Conservation (phyloP, 2,329 filamentous ascomycete genomes). For the Coleophoma crateriformis region DNA sequence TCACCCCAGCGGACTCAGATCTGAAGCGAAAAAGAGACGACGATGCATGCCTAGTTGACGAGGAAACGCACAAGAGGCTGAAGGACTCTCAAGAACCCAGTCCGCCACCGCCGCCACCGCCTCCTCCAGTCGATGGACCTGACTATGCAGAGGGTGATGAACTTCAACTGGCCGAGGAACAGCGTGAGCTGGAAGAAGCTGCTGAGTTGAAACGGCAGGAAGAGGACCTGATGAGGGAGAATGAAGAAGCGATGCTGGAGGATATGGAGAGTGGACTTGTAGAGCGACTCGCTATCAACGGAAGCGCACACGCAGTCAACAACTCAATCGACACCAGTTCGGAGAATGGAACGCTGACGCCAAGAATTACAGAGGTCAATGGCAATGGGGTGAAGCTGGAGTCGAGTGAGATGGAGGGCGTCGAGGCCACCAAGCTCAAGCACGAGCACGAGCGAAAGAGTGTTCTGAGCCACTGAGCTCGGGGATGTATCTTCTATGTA, state of each 20-base stretch:
- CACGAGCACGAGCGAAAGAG: not conserved
- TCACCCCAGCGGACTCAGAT: conserved; percentile 13
- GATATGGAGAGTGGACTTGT: conserved; percentile 13
- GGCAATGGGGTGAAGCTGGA: not conserved
- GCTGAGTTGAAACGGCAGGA: conserved; percentile 16
- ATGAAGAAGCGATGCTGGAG: conserved; percentile 23
- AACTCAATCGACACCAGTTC: not conserved
- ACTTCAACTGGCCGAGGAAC: conserved; percentile 1
- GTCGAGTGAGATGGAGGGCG: not conserved
- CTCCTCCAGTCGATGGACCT: conserved; percentile 15
- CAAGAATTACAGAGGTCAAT: not conserved
- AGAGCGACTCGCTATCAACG: not conserved
- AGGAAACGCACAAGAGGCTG: conserved; percentile 20
- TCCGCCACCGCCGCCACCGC: conserved; percentile 22
- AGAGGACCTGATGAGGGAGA: conserved; percentile 25
- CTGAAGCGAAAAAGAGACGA: conserved; percentile 62
- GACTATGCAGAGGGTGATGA: conserved; percentile 3
- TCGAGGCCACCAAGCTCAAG: not conserved
- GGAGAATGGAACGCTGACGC: not conserved
- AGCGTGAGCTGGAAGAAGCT: conserved; percentile 16
- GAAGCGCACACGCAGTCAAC: not conserved
- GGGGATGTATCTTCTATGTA: not conserved
- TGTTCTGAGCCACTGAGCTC: not conserved
- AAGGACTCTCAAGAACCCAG: conserved; percentile 21
- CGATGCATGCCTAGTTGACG: conserved; percentile 20